These are phyloP conservation scores for Alternaria viburni DNA, from an alignment of 2,329 filamentous ascomycete genomes.

Conservation along the genomic window DNA sequence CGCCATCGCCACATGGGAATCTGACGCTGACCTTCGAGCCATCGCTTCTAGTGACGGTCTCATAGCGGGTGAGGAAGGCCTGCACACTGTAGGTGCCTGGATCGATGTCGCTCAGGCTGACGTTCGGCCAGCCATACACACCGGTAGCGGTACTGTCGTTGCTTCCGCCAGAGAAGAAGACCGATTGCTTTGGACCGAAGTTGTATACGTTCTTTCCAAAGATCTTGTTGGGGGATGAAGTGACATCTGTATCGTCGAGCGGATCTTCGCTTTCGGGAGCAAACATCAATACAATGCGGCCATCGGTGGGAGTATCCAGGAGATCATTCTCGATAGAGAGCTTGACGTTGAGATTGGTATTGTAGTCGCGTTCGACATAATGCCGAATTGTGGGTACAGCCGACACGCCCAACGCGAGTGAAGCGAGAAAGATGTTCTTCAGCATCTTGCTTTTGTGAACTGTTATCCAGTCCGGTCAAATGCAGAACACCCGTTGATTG, in stretches of 20 bases:
- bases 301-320: constrained; percentile 34
- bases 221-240: constrained; percentile 43
- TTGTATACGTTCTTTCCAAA: constrained; percentile 48
- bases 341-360: constrained; percentile 18
- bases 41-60: constrained; percentile 45
- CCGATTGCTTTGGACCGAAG: constrained; percentile 21
- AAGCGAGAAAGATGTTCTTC: not conserved
- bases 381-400: not conserved
- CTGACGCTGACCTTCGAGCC: constrained; percentile 44
- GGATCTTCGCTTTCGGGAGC: constrained; percentile 44
- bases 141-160: constrained; percentile 29
- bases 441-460: constrained; percentile 3
- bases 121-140: constrained; percentile 45
- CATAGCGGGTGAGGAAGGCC: constrained; percentile 46
- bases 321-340: constrained; percentile 38
- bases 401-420: constrained; percentile 1
- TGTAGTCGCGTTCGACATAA: not conserved
- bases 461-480: not conserved
- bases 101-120: constrained; percentile 38
- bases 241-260: constrained; percentile 47
- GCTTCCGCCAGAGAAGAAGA: constrained; percentile 39
- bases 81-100: constrained; percentile 44
- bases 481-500: not conserved
- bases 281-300: constrained; percentile 43
- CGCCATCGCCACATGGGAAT: constrained; percentile 49